Conservation (phyloP, 2,329 filamentous ascomycete genomes). For the Penicillium sp. region DNA sequence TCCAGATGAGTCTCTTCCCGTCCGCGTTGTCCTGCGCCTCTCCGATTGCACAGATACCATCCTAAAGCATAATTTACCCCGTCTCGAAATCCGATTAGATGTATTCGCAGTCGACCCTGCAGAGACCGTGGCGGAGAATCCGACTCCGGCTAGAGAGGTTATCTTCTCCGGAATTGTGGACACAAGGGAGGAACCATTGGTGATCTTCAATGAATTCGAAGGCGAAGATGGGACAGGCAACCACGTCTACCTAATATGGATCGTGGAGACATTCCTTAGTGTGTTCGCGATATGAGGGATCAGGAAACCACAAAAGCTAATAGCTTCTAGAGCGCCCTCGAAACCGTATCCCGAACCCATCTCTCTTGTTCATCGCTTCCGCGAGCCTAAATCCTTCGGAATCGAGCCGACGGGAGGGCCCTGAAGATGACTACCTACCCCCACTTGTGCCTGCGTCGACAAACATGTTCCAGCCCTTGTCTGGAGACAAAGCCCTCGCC, state of each 20-base stretch:
- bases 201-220: slow-evolving; percentile 53
- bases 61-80: slow-evolving; percentile 56
- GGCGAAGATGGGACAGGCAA: slow-evolving; percentile 46
- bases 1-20: slow-evolving; percentile 61
- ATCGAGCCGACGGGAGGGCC: slow-evolving; percentile 41
- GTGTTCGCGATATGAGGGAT: slow-evolving; percentile 22
- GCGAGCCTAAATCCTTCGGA: slow-evolving; percentile 54
- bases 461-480: slow-evolving; percentile 64
- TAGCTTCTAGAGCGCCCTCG: slow-evolving; percentile 49
- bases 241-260: slow-evolving; percentile 54
- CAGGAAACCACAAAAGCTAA: slow-evolving; percentile 20
- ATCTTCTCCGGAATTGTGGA: slow-evolving; percentile 50
- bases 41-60: slow-evolving; percentile 56
- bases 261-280: slow-evolving; percentile 51
- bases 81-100: slow-evolving; percentile 59
- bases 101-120: slow-evolving; percentile 52
- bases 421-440: slow-evolving; percentile 59
- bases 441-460: slow-evolving; percentile 61
- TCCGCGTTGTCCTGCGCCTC: slow-evolving; percentile 59
- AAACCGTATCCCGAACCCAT: slow-evolving; percentile 61
- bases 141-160: slow-evolving; percentile 46
- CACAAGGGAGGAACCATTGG: slow-evolving; percentile 51
- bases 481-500: slow-evolving; percentile 55
- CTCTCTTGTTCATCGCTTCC: slow-evolving; percentile 60
- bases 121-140: slow-evolving; percentile 50